Base-by-base conservation (phyloP, 495 filamentous ascomycete species). In the Penicillium nucicola region DNA sequence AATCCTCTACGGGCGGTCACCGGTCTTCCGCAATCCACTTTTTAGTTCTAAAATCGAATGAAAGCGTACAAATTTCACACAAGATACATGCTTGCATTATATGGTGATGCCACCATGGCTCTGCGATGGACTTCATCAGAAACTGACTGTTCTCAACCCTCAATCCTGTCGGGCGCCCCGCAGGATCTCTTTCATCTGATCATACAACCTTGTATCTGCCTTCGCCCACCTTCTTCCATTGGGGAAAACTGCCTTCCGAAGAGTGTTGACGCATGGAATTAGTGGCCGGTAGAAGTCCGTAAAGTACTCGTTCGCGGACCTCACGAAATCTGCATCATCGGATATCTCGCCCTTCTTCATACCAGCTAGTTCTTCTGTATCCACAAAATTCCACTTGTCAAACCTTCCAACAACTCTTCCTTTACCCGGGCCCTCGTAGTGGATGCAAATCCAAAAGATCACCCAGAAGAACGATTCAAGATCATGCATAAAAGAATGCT, bases 391-490 rank as follows among this genome's bases (percentile, higher is more conserved):
- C 65, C 64, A 66, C 9, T 45, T 22, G 20, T 62, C 65, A 40
- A 64, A 70, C 31, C 52, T 42, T 13, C 39, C 8, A 25, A 48
- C 14, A 14, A 45, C 56, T 19, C 36, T 45, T n/a, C 28, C 45
- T 14, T 59, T 52, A 23, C 47, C 47, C 20, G 52, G 66, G 11
- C 60, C 64, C 8, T 71, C 23, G 42, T 59, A 70, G 39, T 78
- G 66, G 22, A 78, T 67, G 51, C 64, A 76, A 40, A 78, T 71
- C 70, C 68, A 76, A 48, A 77, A 79, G 0, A 81, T 48, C 18
- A 82, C 75, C 71, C 69, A 80, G 53, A 81, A 80, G 57, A 81
- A 78, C 17, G 71, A 81, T 61, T 81, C 74, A 12, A 82, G 66
- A 14, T 67, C 57, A 30, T 67, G 58, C 43, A 63, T 65, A 31